Conservation (phyloP, 108 stramenopile genomes). For the Ochromonas danica region DNA sequence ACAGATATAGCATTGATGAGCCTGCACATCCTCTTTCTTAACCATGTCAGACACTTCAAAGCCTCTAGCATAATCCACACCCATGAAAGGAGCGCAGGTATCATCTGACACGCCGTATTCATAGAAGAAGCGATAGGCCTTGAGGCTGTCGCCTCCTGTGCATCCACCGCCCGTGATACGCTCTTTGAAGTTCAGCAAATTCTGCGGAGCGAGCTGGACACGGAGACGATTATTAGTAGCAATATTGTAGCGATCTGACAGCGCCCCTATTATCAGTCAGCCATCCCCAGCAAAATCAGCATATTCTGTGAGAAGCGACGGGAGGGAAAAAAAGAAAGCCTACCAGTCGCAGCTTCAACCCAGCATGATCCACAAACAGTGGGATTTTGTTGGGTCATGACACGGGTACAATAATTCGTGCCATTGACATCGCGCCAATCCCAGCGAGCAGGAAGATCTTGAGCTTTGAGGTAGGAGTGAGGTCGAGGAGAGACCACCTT, state of each 20-base stretch:
- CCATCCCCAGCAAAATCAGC: background rate
- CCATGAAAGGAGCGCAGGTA: conserved; percentile 19
- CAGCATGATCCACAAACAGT: conserved; percentile 72
- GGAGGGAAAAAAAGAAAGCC: background rate
- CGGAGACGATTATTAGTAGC: background rate
- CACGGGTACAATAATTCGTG: conserved; percentile 66
- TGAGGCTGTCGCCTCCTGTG: conserved; percentile 68
- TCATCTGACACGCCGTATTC: conserved; percentile 25
- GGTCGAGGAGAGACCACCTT: background rate
- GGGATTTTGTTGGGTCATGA: conserved; percentile 75
- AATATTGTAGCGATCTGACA: conserved; percentile 21
- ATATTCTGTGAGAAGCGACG: background rate
- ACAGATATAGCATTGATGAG: conserved; percentile 26
- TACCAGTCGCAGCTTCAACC: conserved; percentile 76
- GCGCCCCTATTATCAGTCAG: background rate
- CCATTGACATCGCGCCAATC: conserved; percentile 71
- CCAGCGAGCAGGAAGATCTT: conserved; percentile 69
- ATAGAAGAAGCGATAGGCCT: conserved; percentile 54
- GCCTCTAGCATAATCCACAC: conserved; percentile 37
- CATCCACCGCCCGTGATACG: conserved; percentile 66
- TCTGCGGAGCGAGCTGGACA: conserved; percentile 21
- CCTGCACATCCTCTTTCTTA: background rate
- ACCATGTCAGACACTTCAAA: conserved; percentile 25
- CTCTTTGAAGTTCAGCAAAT: conserved; percentile 31
- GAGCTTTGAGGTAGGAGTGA: conserved; percentile 34